Conservation (phyloP, 441 rosid species). For the Sinapis alba region DNA sequence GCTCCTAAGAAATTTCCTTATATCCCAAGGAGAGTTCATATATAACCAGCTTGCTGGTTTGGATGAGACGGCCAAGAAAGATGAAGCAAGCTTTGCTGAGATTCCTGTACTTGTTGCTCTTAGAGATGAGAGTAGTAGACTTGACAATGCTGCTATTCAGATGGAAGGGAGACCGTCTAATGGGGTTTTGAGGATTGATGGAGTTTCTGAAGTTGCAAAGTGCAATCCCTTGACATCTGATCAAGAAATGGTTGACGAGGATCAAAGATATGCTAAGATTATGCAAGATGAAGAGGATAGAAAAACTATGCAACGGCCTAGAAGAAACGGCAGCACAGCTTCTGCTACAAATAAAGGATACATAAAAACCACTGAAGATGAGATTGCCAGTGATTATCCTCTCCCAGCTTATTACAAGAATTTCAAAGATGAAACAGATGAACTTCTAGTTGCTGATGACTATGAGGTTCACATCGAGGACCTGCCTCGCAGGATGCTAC, state of each 20-base stretch:
- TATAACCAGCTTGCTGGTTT: slow-evolving; percentile 75
- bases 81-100: slow-evolving; percentile 50
- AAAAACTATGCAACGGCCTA: slow-evolving; percentile 51
- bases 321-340: slow-evolving; percentile 44
- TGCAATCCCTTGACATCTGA: slow-evolving; percentile 17
- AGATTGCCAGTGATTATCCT: slow-evolving; percentile 85
- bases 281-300: slow-evolving; percentile 78
- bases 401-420: slow-evolving; percentile 76
- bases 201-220: slow-evolving; percentile 36
- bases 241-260: slow-evolving; percentile 47
- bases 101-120: slow-evolving; percentile 66
- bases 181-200: slow-evolving; percentile 47
- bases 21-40: slow-evolving; percentile 80
- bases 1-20: slow-evolving; percentile 61
- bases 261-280: slow-evolving; percentile 59
- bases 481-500: slow-evolving; percentile 69
- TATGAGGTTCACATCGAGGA: slow-evolving; percentile 45
- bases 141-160: slow-evolving; percentile 32
- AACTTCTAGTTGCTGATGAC: slow-evolving; percentile 55
- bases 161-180: slow-evolving; percentile 32
- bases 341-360: slow-evolving; percentile 48
- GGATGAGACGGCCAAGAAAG: slow-evolving; percentile 63
- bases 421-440: slow-evolving; percentile 66
- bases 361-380: slow-evolving; percentile 82
- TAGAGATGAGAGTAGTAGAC: slow-evolving; percentile 52